These are phyloP conservation scores for Tylopilus intermedius DNA, from an alignment of 768 basidiomycete species.

Conservation along the genomic window DNA sequence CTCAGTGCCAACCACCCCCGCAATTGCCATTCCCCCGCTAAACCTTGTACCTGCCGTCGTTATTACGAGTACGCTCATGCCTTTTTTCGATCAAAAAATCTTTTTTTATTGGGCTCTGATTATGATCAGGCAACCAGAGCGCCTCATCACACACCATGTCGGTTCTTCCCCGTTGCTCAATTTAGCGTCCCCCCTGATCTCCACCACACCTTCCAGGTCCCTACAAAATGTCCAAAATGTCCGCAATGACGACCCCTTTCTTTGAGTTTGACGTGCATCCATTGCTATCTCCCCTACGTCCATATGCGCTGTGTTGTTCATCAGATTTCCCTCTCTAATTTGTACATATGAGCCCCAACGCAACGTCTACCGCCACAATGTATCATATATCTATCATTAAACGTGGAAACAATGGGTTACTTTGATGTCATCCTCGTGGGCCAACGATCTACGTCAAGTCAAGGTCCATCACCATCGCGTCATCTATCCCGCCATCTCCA, in stretches of 20 bases:
- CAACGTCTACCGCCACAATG: conserved; percentile 5
- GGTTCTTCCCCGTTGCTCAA: conserved; percentile 11
- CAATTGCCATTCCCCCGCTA: conserved; percentile 35
- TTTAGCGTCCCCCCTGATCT: conserved; percentile 15
- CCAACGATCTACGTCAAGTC: neutral
- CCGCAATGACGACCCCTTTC: conserved; percentile 7
- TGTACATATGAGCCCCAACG: conserved; percentile 13
- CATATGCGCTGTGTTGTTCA: too few relatives aligned
- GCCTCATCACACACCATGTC: conserved; percentile 44
- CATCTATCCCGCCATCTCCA: conserved; percentile 61
- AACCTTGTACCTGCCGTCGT: conserved; percentile 46
- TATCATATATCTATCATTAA: conserved; percentile 10
- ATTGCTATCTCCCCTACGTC: too few relatives aligned
- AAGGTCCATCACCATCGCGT: conserved; percentile 54
- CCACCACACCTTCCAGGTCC: conserved; percentile 24
- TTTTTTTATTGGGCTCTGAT: neutral
- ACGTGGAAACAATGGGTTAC: neutral
- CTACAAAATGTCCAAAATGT: conserved; percentile 39
- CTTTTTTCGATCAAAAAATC: neutral
- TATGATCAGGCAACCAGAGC: conserved; percentile 47
- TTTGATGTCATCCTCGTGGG: neutral
- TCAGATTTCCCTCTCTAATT: too few relatives aligned
- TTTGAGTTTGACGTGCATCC: neutral
- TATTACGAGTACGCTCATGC: conserved; percentile 45
- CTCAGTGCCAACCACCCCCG: conserved; percentile 48